Evolutionary conservation across 2,329 filamentous ascomycete genomes (phyloP).

Genomic region (Ophiocordyceps robertsii): DNA sequence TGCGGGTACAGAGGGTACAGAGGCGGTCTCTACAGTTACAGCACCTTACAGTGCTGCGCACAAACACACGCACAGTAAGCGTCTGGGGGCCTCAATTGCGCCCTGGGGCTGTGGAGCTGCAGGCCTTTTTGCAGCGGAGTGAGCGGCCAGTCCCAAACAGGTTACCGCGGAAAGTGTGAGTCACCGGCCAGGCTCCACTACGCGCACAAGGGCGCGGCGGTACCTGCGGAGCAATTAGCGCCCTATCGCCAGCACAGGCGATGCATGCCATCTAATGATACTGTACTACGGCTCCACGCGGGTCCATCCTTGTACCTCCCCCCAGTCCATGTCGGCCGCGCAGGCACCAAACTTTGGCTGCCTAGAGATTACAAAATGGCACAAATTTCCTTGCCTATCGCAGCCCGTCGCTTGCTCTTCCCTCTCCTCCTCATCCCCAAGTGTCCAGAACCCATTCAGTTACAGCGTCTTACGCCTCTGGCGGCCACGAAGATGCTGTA

Average conservation of each 20-base stretch:
- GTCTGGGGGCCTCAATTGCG: neutral
- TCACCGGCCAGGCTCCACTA: slow-evolving; percentile 16
- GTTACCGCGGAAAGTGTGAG: slow-evolving; percentile 19
- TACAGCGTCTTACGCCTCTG: slow-evolving; percentile 18
- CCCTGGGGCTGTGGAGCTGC: neutral
- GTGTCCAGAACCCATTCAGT: slow-evolving; percentile 14
- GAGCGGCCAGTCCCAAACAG: slow-evolving; percentile 6
- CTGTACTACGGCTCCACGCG: neutral
- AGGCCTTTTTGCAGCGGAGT: slow-evolving; percentile 1
- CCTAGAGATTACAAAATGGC: slow-evolving; percentile 33
- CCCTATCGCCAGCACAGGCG: neutral
- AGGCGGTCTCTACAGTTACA: too few species aligned
- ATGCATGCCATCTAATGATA: neutral
- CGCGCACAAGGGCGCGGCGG: slow-evolving; percentile 9
- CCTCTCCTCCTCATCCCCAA: slow-evolving; percentile 19
- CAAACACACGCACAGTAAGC: too few species aligned
- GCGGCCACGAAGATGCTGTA: slow-evolving; percentile 45
- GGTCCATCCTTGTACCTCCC: neutral
- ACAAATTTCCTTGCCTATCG: slow-evolving; percentile 9
- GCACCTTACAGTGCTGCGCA: too few species aligned
- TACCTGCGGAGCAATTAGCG: slow-evolving; percentile 1
- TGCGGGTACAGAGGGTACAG: too few species aligned
- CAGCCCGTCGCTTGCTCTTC: slow-evolving; percentile 5
- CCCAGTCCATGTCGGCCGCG: slow-evolving; percentile 4
- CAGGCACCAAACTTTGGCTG: slow-evolving; percentile 18